phyloP scores from a whole-genome alignment of 345 rosid species.

The Eucalyptus lansdowneana region DNA sequence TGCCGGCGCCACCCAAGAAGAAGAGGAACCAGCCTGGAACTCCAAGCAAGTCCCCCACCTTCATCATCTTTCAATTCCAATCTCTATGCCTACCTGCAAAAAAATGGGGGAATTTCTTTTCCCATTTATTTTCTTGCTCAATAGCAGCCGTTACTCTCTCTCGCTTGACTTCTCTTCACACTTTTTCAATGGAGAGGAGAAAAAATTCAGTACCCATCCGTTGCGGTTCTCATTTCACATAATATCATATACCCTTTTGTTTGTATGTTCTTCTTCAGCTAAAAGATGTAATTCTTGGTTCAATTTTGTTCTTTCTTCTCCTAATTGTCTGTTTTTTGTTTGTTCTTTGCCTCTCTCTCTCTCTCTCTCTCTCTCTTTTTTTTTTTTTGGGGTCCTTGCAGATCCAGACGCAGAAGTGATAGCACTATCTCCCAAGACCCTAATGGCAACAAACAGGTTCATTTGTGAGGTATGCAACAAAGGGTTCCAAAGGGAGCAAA shows the following conservation, averaged over 20 bases:
- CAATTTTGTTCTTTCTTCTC: not conserved
- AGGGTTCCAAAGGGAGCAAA: conserved; percentile 86
- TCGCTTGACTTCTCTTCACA: not conserved
- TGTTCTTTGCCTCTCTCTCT: not conserved
- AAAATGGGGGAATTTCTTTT: not conserved
- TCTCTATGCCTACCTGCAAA: not conserved
- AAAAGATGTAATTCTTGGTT: not conserved
- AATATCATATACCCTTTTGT: not conserved
- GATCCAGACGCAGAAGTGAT: conserved; percentile 90
- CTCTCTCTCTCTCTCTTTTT: not conserved
- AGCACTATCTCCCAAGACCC: conserved; percentile 81
- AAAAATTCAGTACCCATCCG: not conserved
- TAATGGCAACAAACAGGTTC: conserved; percentile 89
- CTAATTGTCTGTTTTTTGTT: not conserved
- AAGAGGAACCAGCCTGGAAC: conserved; percentile 77
- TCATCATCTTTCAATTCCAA: not conserved
- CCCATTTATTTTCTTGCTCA: not conserved
- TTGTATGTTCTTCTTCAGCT: not conserved
- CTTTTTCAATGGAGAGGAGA: not conserved
- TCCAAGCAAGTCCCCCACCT: conserved; percentile 53
- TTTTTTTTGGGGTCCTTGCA: conserved; percentile 1
- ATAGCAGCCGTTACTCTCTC: not conserved
- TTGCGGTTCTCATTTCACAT: not conserved
- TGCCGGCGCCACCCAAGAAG: conserved; percentile 39
- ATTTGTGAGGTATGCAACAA: conserved; percentile 80